These are phyloP conservation scores for Diaporthe batatas DNA, from an alignment of 2,329 filamentous ascomycete species.

Conservation along the genomic window DNA sequence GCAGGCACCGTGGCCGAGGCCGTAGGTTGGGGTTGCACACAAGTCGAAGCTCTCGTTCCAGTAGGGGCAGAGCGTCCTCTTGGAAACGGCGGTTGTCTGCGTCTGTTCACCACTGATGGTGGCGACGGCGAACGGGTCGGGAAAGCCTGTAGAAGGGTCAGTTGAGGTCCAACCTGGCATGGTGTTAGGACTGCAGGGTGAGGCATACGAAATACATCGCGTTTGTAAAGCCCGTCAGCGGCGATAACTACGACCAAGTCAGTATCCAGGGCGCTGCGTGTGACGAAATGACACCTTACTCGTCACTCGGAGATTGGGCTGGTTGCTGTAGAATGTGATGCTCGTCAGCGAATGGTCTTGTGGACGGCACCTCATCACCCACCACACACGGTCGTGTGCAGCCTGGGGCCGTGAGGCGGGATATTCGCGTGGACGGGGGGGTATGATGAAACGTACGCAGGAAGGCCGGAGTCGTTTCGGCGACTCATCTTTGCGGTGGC, in stretches of 20 bases:
- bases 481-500: conserved; percentile 59
- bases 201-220: conserved; percentile 96
- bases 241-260: conserved; percentile 83
- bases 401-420: conserved; percentile 12
- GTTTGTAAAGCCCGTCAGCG: conserved; percentile 97
- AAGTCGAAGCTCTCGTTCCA: conserved; percentile 99
- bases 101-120: conserved; percentile 98
- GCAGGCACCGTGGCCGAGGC: not conserved
- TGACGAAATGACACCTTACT: conserved; percentile 70
- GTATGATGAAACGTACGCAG: conserved; percentile 66
- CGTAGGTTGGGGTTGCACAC: conserved; percentile 67
- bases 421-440: conserved; percentile 22
- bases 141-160: conserved; percentile 77
- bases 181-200: not conserved
- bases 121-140: conserved; percentile 96
- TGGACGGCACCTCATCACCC: conserved; percentile 31
- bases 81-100: conserved; percentile 96
- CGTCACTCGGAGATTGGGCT: conserved; percentile 91
- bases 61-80: conserved; percentile 98
- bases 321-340: conserved; percentile 59
- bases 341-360: conserved; percentile 30
- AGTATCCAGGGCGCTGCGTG: conserved; percentile 49
- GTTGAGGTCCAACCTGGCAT: conserved; percentile 42
- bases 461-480: conserved; percentile 72
- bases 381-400: conserved; percentile 19